Percentiles rank a stretch among this genome's conserved stretches.
These are phyloP conservation scores for Mycena venus DNA, from an alignment of 768 basidiomycete genomes.

Conservation along the genomic window DNA sequence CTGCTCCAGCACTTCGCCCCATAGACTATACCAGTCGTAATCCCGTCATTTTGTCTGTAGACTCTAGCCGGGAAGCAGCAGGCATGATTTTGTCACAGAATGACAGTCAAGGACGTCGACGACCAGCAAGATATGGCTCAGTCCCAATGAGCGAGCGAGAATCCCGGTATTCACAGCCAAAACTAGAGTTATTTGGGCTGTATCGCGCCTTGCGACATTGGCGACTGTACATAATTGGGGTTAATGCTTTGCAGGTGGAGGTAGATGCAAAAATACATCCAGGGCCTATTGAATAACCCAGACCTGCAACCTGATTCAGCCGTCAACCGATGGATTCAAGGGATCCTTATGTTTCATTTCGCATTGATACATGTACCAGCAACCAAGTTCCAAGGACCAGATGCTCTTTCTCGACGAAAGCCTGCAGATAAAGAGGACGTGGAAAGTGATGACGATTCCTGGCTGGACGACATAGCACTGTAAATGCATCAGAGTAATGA, in stretches of 20 bases:
- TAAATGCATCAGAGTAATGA: neutral
- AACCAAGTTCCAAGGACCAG: neutral
- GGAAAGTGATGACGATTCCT: neutral
- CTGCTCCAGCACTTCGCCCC: slow-evolving; percentile 40
- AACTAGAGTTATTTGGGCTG: neutral
- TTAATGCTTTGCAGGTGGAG: neutral
- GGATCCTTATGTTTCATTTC: neutral
- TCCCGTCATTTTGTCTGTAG: slow-evolving; percentile 47
- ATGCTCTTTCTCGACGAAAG: neutral
- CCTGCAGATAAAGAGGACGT: neutral
- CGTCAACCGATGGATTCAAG: neutral
- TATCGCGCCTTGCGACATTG: neutral
- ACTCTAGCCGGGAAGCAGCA: slow-evolving; percentile 44
- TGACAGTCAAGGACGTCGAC: slow-evolving; percentile 37
- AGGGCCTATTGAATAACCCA: neutral
- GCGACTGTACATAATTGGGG: neutral
- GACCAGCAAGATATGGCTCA: slow-evolving; percentile 26
- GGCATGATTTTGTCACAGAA: slow-evolving; percentile 49
- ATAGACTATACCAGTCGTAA: slow-evolving; percentile 46
- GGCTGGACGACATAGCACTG: slow-evolving; percentile 8
- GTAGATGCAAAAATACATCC: neutral
- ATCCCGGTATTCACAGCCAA: neutral
- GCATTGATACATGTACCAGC: neutral
- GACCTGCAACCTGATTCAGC: neutral
- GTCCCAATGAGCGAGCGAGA: neutral